Base-by-base conservation (phyloP, 2,329 filamentous ascomycete species). In the Pseudogymnoascus sp. region DNA sequence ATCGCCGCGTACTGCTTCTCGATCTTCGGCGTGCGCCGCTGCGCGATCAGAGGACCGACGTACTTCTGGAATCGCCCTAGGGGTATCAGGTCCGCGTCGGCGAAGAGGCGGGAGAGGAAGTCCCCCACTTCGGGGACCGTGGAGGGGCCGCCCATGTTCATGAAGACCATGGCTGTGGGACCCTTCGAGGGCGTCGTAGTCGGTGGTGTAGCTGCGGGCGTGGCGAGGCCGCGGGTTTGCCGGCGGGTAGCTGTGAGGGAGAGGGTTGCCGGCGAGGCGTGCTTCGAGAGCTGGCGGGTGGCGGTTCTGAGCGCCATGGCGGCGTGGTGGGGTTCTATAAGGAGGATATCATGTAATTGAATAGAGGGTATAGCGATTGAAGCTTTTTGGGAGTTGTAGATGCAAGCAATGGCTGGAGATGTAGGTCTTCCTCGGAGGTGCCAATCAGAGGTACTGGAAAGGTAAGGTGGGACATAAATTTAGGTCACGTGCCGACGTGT, bases 101-200 rank as follows among this genome's bases (percentile, higher is more conserved):
- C 93, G 77, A 99, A 99, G 69, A 99, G 80, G 69, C 92, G 86
- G 74, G 89, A 94, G 59, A 99, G 78, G 73, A 97, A 99, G 75
- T 88, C 86, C 70, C 88, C 87, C 37, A 99, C 94, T 78, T 99
- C 92, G 68, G 87, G 84, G 4, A 88, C 89, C 3, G 90, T 96
- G 1, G 91, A 90, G 2, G 94, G 94, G 0, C 94, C 94, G 65
- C 94, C 94, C 94, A 99, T 99, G 77, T 99, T 99, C 78, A 99
- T 85, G 73, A 99, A 97, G 12, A 99, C 94, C 86, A 99, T 97
- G 47, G 94, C 94, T 4, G 94, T 99, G 6, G 92, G 92, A 0
- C 93, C 93, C 72, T 90, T 83, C 2, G 83, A 81, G 59, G 82
- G 84, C 0, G 84, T 84, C 5, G 83, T 21, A 21, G 21, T 80